Conservation (phyloP, 306 rosid genomes). For the Acmispon strigosus region DNA sequence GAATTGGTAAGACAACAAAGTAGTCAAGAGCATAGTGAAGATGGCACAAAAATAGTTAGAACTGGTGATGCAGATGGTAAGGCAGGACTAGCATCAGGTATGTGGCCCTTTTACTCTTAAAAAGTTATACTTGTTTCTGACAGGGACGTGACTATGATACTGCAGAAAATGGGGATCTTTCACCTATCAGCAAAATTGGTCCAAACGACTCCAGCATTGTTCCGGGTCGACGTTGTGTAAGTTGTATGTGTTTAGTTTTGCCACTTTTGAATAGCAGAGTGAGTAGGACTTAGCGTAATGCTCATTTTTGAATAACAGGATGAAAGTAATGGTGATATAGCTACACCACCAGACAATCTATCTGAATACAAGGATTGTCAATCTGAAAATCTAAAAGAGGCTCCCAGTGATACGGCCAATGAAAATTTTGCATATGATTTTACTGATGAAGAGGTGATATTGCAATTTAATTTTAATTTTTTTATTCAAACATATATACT, state of each 20-base stretch:
- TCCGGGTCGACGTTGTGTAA: constrained; percentile 93
- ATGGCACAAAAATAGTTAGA: constrained; percentile 12
- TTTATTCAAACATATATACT: not conserved
- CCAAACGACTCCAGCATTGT: constrained; percentile 27
- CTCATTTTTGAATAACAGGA: constrained; percentile 45
- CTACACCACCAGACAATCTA: constrained; percentile 29
- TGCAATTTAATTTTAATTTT: not conserved
- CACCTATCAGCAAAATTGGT: constrained; percentile 24
- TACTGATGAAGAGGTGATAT: constrained; percentile 70
- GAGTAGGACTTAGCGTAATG: constrained; percentile 44
- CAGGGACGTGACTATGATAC: constrained; percentile 10
- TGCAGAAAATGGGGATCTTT: constrained; percentile 45
- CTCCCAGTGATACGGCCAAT: constrained; percentile 27
- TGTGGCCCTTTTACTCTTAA: constrained; percentile 8
- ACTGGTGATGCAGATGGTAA: constrained; percentile 19
- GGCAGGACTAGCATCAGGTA: constrained; percentile 31
- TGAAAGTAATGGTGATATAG: constrained; percentile 39
- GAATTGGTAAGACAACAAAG: constrained; percentile 34
- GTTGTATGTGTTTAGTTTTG: constrained; percentile 93
- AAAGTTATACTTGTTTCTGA: constrained; percentile 28
- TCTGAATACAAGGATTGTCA: constrained; percentile 30
- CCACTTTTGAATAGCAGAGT: constrained; percentile 34
- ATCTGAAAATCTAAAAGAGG: constrained; percentile 32
- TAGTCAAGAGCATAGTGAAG: constrained; percentile 35
- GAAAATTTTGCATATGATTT: constrained; percentile 50